Base-by-base conservation (phyloP, 2,329 filamentous ascomycete genomes). In the Cytospora chrysosperma region DNA sequence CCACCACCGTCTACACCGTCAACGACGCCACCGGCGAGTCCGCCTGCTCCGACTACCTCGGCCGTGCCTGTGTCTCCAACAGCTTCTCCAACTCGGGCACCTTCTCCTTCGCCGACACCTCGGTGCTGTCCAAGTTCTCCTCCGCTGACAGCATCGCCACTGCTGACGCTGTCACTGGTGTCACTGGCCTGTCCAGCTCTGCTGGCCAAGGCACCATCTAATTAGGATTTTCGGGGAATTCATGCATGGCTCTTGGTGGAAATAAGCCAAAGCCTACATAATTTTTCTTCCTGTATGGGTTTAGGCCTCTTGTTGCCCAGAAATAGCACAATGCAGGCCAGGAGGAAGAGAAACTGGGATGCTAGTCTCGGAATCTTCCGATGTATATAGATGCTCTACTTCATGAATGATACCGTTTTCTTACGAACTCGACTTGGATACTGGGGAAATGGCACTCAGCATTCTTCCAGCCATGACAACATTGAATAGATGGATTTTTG, bases 31-130 rank as follows among this genome's bases (percentile, higher is more conserved):
- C 49, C 66, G 69, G 74, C 66, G 79, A 77, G 69, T 68, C 73
- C 21, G 70, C 69, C 57, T 85, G 83, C 77, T 70, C 70, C 30
- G 61, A 73, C 28, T 70, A 72, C 62, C 77, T 87, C 1, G 82
- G 83, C 66, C 82, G 76, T 64, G 70, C 68, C 61, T 86, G 84
- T 72, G 70, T 81, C 75, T n/a, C 77, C 59, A 87, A 87, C 72
- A 77, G 76, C 47, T 81, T 78, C 67, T 76, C 76, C 54, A 73
- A 68, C 70, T 78, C 76, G 6, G 77, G 76, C 24, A 70, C 70
- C 40, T 75, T 82, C 60, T 67, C 59, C 49, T 73, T 76, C 61
- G 70, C 75, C n/a, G 80, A 82, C 69, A 78, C 79, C 13, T 73
- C 71, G 56, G 81, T 86, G 75, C 70, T 87, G 55, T 56, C 68